Percentiles rank a stretch among this genome's conserved stretches.
phyloP scores from a whole-genome alignment of 176 grass and related monocot species.

The Oryza glumipatula region DNA sequence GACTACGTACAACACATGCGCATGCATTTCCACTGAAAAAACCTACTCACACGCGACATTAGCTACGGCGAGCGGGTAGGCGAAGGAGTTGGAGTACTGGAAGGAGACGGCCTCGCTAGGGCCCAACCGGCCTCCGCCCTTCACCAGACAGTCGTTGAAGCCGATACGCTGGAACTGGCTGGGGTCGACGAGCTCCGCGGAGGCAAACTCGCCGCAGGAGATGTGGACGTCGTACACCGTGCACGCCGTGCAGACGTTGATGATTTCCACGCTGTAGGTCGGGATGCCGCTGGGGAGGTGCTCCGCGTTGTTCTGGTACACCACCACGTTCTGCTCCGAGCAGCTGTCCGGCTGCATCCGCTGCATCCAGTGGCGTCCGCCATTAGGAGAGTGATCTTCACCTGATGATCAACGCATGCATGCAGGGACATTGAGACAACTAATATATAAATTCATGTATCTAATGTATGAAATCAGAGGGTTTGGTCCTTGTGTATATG shows the following conservation, averaged over 20 bases:
- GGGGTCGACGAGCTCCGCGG: constrained; percentile 32
- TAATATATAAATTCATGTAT: not conserved
- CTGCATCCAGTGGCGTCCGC: not conserved
- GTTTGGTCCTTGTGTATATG: not conserved
- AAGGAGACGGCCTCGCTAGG: constrained; percentile 10
- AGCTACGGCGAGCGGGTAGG: not conserved
- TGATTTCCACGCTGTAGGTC: constrained; percentile 23
- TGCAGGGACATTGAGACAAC: not conserved
- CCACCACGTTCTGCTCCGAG: not conserved
- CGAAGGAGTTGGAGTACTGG: constrained; percentile 25
- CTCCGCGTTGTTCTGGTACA: not conserved
- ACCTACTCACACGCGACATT: not conserved
- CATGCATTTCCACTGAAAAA: too few species aligned
- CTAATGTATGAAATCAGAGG: not conserved
- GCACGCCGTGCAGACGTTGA: constrained; percentile 4
- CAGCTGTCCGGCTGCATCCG: not conserved
- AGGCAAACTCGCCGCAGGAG: constrained; percentile 30
- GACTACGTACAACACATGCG: too few species aligned
- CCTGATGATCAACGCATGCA: not conserved
- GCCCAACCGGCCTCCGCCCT: not conserved
- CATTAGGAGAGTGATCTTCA: not conserved
- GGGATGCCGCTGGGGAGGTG: constrained; percentile 5
- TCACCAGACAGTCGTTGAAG: constrained; percentile 30
- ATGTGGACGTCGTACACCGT: constrained; percentile 32
- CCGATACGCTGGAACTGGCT: constrained; percentile 13